Evolutionary conservation across 371 early-diverging fungal species (phyloP), one percentile per base, ranked within the genome.

Genomic region (Batkoa obscura): DNA sequence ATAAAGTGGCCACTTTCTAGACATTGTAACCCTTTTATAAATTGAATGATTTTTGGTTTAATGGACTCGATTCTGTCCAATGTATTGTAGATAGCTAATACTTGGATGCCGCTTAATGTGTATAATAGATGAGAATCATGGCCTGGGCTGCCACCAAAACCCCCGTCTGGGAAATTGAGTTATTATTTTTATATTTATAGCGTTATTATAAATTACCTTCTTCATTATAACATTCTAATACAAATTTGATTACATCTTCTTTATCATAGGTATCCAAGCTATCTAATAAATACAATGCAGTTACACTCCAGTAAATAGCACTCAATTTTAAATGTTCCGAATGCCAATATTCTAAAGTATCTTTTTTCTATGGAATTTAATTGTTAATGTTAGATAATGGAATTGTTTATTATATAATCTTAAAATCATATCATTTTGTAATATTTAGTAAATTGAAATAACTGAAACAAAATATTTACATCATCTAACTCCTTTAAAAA

Each of bases 251-350:
- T 2, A 97, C 74, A 2, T 80, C 69, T 0, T 83, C 76, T 33
- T 71, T 70, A 50, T 84, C 76, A 33, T 94, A 69, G 17, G 80
- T 83, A 34, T 81, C 80, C n/a, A 68, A 62, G 23, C 70, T 64
- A 49, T 75, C 68, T 68, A 97, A 68, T 47, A 94, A 66, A 37
- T 76, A 74, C 48, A 93, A 69, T 0, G 92, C 83, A 0, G 90
- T 91, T 0, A 90, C 60, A 0, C 89, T 94, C 98, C 98, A 95
- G 67, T 95, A 95, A 9, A 94, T 71, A 17, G 92, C 93, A 56
- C 83, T 92, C 17, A 97, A 64, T 1, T 91, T 80, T 23, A 97
- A 68, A 58, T 95, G 94, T 59, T 88, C 93, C 0, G 89, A 79
- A 48, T 88, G 62, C 90, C 90, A 89, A 67, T 94, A 97, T 59